Base-by-base conservation (phyloP, 2,329 filamentous ascomycete species). In the Hymenoscyphus repandus region DNA sequence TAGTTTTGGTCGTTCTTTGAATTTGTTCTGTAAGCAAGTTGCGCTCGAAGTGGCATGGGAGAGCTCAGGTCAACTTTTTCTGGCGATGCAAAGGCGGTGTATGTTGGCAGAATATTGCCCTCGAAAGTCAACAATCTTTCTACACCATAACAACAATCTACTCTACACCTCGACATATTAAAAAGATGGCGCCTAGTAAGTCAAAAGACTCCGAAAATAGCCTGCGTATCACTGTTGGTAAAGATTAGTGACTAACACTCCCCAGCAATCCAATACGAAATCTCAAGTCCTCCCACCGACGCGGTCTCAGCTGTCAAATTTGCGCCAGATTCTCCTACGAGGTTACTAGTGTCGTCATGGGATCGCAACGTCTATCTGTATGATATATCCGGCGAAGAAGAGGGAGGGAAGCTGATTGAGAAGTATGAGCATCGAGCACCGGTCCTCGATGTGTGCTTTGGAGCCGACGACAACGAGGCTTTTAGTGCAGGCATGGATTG, bases 331-430 rank as follows among this genome's bases (percentile, higher is more conserved):
- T 82, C 84, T n/a, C 78, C 85, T 2, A 82, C 77, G 48, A 86
- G 84, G 61, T 78, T 99, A 34, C 80, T 95, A n/a, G 91, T 92
- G 61, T 86, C 91, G 10, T 96, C 90, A 50, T 99, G 93, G 93
- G 92, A 97, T 71, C 89, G 85, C 70, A 82, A 89, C 67, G 82
- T 95, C 50, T 95, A 96, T 70, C 77, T 92, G 47, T 97, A 97
- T 75, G 88, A 95, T 65, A 79, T 86, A 52, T 72, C 73, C 74
- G 55, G 77, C 18, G 76, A 78, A 56, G 75, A 79, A 41, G 67
- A 70, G 17, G 67, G 64, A 34, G 79, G 78, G 6, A 79, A 78
- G 49, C 75, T 95, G 30, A 64, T 91, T 31, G 79, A 81, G 58
- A 88, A 85, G 58, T 90, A 86, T 64, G 85, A 90, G 68, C 86